phyloP scores from a whole-genome alignment of 345 rosid species.

The Rhodamnia rubescens region DNA sequence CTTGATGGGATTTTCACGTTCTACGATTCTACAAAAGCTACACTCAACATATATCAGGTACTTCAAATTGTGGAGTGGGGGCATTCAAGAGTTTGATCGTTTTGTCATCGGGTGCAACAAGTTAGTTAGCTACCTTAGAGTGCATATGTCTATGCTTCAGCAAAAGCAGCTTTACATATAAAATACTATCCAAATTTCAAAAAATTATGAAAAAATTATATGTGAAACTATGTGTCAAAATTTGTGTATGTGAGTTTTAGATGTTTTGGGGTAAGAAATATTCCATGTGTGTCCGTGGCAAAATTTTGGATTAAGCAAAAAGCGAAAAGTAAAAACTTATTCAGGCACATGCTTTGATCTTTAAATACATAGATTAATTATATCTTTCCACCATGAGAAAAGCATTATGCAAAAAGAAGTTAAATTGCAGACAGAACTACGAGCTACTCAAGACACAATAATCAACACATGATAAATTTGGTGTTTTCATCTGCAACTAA shows the following conservation, averaged over 20 bases:
- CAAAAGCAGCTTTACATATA: not conserved
- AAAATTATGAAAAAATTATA: not conserved
- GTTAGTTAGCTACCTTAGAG: not conserved
- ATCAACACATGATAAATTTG: not conserved
- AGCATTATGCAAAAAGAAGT: not conserved
- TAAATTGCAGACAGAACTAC: not conserved
- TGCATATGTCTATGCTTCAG: not conserved
- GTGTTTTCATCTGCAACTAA: not conserved
- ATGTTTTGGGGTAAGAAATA: not conserved
- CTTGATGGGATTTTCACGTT: slow-evolving; percentile 82
- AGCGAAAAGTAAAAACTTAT: not conserved
- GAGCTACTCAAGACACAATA: not conserved
- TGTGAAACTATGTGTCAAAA: not conserved
- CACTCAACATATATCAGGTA: slow-evolving; percentile 89
- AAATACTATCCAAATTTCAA: not conserved
- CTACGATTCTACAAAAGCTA: slow-evolving; percentile 73
- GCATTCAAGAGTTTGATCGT: not conserved
- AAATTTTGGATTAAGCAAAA: not conserved
- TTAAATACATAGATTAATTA: not conserved
- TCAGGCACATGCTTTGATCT: not conserved
- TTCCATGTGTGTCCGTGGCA: not conserved
- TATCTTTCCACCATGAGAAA: not conserved
- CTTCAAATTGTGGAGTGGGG: not conserved
- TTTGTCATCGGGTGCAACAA: not conserved
- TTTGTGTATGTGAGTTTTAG: not conserved